phyloP scores from a whole-genome alignment of 208 protist species.

The Acanthamoeba lenticulata region DNA sequence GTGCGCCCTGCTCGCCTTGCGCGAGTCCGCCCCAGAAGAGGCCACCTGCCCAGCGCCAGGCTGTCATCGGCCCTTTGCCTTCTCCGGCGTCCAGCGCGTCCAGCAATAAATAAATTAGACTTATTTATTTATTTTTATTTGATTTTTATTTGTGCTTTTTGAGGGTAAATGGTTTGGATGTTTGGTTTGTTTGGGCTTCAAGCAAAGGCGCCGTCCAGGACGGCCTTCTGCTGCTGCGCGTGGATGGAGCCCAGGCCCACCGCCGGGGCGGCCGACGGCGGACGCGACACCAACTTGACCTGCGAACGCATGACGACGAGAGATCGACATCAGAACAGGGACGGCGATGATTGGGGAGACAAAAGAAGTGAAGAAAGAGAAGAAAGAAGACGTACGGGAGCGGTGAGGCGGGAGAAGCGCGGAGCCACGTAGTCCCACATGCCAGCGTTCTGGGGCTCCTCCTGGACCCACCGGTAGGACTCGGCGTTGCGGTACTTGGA shows the following conservation, averaged over 20 bases:
- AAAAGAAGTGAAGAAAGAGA: not conserved
- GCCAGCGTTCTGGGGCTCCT: conserved; percentile 78
- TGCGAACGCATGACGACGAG: not conserved
- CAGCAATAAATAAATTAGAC: too few relatives aligned
- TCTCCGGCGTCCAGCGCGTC: too few relatives aligned
- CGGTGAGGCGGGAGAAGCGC: conserved; percentile 68
- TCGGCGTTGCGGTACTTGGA: conserved; percentile 74
- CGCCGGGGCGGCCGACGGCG: not conserved
- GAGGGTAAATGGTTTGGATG: not conserved
- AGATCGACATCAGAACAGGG: not conserved
- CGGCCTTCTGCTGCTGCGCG: conserved; percentile 17
- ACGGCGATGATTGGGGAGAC: not conserved
- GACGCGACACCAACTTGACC: not conserved
- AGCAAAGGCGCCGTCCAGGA: conserved; percentile 13
- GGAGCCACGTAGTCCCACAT: conserved; percentile 78
- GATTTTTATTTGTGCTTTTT: not conserved
- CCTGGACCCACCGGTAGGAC: conserved; percentile 73
- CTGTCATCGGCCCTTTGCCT: too few relatives aligned
- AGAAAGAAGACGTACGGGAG: not conserved
- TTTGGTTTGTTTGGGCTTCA: not conserved
- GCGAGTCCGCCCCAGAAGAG: too few relatives aligned
- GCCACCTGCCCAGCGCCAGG: too few relatives aligned
- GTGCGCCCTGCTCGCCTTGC: not conserved
- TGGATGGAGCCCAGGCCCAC: not conserved
- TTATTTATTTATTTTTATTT: too few relatives aligned